phyloP scores from a whole-genome alignment of 2,329 filamentous ascomycete genomes.

The Chaetomiaceae sp. region DNA sequence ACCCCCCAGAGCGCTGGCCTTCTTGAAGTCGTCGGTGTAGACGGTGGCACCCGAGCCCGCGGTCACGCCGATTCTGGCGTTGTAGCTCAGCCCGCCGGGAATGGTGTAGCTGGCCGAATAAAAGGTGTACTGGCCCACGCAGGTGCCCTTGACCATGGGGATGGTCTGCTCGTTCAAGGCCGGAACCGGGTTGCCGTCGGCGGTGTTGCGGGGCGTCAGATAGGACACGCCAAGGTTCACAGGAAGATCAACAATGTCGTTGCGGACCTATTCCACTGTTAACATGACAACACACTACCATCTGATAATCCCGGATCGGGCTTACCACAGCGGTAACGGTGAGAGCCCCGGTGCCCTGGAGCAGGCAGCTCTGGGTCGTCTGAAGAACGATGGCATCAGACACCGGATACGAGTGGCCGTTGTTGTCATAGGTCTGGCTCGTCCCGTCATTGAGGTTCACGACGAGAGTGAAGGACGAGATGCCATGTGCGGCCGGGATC shows the following conservation, averaged over 20 bases:
- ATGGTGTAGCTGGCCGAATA: constrained; percentile 41
- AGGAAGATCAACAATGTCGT: constrained; percentile 40
- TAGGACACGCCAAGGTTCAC: constrained; percentile 42
- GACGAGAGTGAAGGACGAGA: constrained; percentile 56
- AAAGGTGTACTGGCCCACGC: constrained; percentile 45
- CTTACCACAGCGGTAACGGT: constrained; percentile 40
- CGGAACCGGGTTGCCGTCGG: constrained; percentile 40
- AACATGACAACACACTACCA: background rate
- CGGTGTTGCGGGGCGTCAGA: constrained; percentile 32
- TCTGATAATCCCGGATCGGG: background rate
- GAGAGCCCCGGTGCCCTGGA: constrained; percentile 38
- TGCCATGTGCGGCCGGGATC: constrained; percentile 53
- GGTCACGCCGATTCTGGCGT: constrained; percentile 43
- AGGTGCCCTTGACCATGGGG: constrained; percentile 39
- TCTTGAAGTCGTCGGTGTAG: constrained; percentile 45
- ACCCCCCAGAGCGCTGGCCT: constrained; percentile 39
- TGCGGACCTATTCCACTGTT: constrained; percentile 35
- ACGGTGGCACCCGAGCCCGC: constrained; percentile 34
- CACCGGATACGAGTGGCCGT: constrained; percentile 50
- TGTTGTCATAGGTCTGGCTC: constrained; percentile 48
- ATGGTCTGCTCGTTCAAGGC: constrained; percentile 36
- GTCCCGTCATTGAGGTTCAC: constrained; percentile 45
- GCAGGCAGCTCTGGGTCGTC: constrained; percentile 52
- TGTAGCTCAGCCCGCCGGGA: constrained; percentile 40
- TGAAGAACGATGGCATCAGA: constrained; percentile 53